These are phyloP conservation scores for Corynascus novoguineensis DNA, from an alignment of 495 filamentous ascomycete genomes.

Conservation along the genomic window DNA sequence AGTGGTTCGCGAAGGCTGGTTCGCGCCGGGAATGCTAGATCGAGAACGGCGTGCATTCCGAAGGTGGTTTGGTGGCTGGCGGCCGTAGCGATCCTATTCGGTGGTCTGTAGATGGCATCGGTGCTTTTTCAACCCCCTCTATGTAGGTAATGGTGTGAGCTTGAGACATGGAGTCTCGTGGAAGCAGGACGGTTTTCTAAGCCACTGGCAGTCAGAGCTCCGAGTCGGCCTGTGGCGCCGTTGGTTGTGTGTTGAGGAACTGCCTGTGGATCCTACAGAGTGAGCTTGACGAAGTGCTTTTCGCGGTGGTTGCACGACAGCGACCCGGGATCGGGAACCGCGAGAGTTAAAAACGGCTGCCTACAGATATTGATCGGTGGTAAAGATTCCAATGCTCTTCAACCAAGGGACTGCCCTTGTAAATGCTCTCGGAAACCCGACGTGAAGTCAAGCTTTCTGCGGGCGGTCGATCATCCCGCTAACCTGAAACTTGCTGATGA, in stretches of 20 bases:
- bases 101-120: neutral
- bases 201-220: neutral
- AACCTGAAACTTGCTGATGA: too few species aligned
- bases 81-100: neutral
- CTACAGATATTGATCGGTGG: neutral
- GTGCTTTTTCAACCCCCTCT: constrained; percentile 4
- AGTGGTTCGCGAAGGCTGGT: too few species aligned
- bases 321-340: neutral
- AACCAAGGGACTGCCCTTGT: too few species aligned
- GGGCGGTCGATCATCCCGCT: neutral
- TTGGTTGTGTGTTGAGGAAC: neutral
- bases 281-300: neutral
- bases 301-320: neutral
- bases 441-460: neutral
- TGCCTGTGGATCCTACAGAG: neutral
- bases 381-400: neutral
- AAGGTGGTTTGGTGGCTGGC: neutral
- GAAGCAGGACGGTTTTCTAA: neutral
- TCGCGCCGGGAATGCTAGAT: neutral
- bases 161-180: constrained; percentile 1
- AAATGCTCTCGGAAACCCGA: neutral
- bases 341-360: neutral
- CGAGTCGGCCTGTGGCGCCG: neutral
- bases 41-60: neutral
- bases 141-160: neutral